phyloP scores from a whole-genome alignment of 2,329 filamentous ascomycete species.

The Alternaria atra region DNA sequence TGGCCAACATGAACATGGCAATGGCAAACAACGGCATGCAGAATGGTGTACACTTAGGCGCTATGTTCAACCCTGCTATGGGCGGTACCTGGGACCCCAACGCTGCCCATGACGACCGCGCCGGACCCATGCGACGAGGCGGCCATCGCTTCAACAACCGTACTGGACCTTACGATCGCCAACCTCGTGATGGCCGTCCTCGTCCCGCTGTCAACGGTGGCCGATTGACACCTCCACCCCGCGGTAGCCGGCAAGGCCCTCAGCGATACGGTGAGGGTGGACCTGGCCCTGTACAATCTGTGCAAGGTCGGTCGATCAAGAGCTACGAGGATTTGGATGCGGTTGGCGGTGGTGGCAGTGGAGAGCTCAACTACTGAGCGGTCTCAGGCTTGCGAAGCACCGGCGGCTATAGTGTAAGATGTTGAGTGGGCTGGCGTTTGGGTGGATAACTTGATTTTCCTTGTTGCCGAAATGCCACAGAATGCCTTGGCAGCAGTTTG shows the following conservation, averaged over 20 bases:
- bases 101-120: constrained; percentile 47
- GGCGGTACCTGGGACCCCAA: constrained; percentile 67
- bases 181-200: constrained; percentile 53
- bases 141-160: constrained; percentile 52
- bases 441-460: constrained; percentile 14
- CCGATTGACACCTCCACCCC: constrained; percentile 58
- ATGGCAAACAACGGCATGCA: constrained; percentile 64
- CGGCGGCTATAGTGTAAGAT: constrained; percentile 15
- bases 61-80: constrained; percentile 61
- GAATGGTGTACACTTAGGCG: constrained; percentile 45
- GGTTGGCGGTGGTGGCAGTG: constrained; percentile 66
- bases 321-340: constrained; percentile 98
- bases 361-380: constrained; percentile 85
- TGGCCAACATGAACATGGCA: constrained; percentile 73
- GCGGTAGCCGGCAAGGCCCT: constrained; percentile 56
- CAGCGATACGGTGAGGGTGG: constrained; percentile 81
- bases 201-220: constrained; percentile 58
- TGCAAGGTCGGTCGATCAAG: constrained; percentile 90
- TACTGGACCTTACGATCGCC: constrained; percentile 53
- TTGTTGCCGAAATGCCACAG: constrained; percentile 23
- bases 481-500: constrained; percentile 12
- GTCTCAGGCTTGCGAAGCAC: not conserved
- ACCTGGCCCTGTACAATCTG: constrained; percentile 86
- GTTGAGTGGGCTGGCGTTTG: constrained; percentile 29
- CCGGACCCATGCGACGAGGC: constrained; percentile 56